Conservation (phyloP, 176 grass and related monocot genomes). For the Hsuehochloa calcarea region DNA sequence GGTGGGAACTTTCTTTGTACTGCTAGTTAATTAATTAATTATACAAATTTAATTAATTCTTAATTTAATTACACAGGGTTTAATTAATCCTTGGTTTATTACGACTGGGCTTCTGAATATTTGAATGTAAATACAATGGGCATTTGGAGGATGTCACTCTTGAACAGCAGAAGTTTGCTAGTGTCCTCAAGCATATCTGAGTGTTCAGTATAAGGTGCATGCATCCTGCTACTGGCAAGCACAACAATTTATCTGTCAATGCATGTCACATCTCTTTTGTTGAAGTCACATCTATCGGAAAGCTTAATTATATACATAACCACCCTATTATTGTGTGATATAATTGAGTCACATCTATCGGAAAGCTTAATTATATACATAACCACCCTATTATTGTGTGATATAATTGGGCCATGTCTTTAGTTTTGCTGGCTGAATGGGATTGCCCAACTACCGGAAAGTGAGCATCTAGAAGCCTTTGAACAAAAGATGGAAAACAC, state of each 20-base stretch:
- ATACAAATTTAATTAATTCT: too few species aligned
- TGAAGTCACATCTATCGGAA: constrained; percentile 28
- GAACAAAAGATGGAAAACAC: constrained; percentile 12
- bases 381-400: neutral
- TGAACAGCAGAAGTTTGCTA: neutral
- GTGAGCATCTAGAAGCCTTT: constrained; percentile 48
- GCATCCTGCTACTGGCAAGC: constrained; percentile 25
- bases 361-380: constrained; percentile 12
- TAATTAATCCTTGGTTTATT: too few species aligned
- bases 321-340: neutral
- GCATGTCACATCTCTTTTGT: constrained; percentile 26
- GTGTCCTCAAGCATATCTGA: neutral
- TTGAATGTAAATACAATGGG: neutral
- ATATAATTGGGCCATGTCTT: neutral
- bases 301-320: constrained; percentile 8
- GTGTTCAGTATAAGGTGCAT: neutral
- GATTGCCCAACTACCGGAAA: constrained; percentile 36
- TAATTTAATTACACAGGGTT: too few species aligned
- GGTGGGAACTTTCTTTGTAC: too few species aligned
- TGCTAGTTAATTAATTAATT: too few species aligned
- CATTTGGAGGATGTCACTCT: neutral
- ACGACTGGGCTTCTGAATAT: neutral
- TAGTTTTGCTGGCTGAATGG: constrained; percentile 30
- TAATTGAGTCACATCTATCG: constrained; percentile 29
- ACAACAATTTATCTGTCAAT: constrained; percentile 13